Percentiles rank a stretch among this genome's conserved stretches.
phyloP scores from a whole-genome alignment of 1,284 basidiomycete genomes.

The Tremellales sp. region DNA sequence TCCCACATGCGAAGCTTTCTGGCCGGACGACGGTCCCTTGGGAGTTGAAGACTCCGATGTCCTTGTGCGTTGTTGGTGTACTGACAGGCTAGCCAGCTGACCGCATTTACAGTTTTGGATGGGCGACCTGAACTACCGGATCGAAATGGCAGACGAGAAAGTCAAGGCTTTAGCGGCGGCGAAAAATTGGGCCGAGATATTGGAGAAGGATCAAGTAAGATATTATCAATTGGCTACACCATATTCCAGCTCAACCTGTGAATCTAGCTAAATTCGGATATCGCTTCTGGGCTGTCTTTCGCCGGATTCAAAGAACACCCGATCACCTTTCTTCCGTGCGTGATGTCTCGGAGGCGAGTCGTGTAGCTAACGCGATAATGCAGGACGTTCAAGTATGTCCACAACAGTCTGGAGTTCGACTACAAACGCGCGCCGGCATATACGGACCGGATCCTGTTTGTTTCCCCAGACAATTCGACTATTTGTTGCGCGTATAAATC shows the following conservation, averaged over 20 bases:
- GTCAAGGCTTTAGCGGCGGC: constrained; percentile 26
- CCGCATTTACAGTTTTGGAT: constrained; percentile 35
- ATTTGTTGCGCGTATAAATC: constrained; percentile 23
- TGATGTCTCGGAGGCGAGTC: not conserved
- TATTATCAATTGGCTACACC: not conserved
- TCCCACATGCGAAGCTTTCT: constrained; percentile 37
- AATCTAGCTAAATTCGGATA: constrained; percentile 31
- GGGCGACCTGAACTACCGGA: constrained; percentile 43
- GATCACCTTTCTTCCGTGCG: constrained; percentile 40
- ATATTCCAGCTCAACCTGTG: not conserved
- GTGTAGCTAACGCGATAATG: constrained; percentile 1
- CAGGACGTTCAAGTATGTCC: constrained; percentile 44
- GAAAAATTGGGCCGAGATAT: constrained; percentile 28
- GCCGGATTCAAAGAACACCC: constrained; percentile 29
- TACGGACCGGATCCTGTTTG: constrained; percentile 39
- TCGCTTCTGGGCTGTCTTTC: constrained; percentile 34
- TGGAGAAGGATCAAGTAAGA: constrained; percentile 38
- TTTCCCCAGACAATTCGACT: not conserved
- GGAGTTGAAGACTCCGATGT: constrained; percentile 33
- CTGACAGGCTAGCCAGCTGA: constrained; percentile 1
- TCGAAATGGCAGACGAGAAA: constrained; percentile 33
- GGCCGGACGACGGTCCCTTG: constrained; percentile 21
- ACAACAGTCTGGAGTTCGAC: constrained; percentile 37
- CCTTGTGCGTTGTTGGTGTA: constrained; percentile 20
- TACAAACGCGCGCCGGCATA: constrained; percentile 39